phyloP scores from a whole-genome alignment of 208 protist species.

The Sergeia podlipaevii region DNA sequence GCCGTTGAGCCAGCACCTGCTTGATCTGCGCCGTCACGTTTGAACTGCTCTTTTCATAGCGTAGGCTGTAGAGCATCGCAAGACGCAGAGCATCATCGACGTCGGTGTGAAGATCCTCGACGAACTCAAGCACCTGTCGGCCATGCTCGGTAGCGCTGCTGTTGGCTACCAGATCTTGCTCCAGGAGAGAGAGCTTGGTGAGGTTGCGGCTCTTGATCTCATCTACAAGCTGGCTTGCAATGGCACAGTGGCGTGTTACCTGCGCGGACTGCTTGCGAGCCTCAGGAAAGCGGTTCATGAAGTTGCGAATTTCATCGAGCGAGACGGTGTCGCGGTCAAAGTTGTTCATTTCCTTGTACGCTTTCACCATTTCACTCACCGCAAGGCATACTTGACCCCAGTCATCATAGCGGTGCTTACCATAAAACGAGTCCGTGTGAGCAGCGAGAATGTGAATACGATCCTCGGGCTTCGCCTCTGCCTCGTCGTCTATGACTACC shows the following conservation, averaged over 20 bases:
- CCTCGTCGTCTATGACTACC: slow-evolving; percentile 69
- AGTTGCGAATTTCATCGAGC: slow-evolving; percentile 81
- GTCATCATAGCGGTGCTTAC: slow-evolving; percentile 94
- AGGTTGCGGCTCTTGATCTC: slow-evolving; percentile 83
- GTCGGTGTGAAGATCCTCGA: slow-evolving; percentile 80
- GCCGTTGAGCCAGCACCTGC: slow-evolving; percentile 49
- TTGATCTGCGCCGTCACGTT: slow-evolving; percentile 70
- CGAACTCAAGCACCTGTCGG: slow-evolving; percentile 69
- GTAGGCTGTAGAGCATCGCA: slow-evolving; percentile 75
- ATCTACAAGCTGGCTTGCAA: slow-evolving; percentile 71
- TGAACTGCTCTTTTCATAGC: slow-evolving; percentile 65
- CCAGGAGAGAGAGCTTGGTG: slow-evolving; percentile 74
- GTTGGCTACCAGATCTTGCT: slow-evolving; percentile 80
- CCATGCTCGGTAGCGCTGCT: slow-evolving; percentile 77
- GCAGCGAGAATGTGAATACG: slow-evolving; percentile 69
- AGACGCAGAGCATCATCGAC: slow-evolving; percentile 76
- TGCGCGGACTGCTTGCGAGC: slow-evolving; percentile 71
- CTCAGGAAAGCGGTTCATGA: slow-evolving; percentile 86
- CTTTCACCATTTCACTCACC: slow-evolving; percentile 94
- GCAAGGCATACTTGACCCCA: slow-evolving; percentile 96
- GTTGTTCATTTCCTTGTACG: slow-evolving; percentile 92
- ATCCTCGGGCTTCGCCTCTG: slow-evolving; percentile 58
- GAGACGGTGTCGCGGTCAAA: slow-evolving; percentile 77
- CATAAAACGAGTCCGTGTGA: slow-evolving; percentile 95
- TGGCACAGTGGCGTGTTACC: slow-evolving; percentile 77